A percentile compares a stretch with the other conserved stretches of the same genome.
Evolutionary conservation across 306 rosid species (phyloP).

Genomic region (Rosa multiflora): DNA sequence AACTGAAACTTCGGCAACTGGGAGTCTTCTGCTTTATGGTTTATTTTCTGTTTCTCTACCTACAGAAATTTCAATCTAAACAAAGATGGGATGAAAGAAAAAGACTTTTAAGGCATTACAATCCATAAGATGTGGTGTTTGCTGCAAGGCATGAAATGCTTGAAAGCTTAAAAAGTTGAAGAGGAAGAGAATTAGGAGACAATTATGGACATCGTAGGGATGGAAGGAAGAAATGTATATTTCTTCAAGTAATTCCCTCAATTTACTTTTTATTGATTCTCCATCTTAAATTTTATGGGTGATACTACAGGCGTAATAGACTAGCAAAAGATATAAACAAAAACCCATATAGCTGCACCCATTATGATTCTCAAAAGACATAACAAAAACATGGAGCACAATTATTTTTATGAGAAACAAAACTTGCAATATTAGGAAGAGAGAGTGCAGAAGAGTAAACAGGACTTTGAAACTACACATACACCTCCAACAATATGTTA

Average conservation of each 20-base stretch:
- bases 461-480: background rate
- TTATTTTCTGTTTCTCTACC: background rate
- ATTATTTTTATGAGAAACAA: background rate
- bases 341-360: background rate
- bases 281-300: background rate
- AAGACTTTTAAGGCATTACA: background rate
- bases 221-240: background rate
- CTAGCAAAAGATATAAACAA: background rate
- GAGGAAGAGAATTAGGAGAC: background rate
- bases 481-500: background rate
- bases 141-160: background rate
- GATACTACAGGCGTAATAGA: background rate
- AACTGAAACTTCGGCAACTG: background rate
- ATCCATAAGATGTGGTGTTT: background rate
- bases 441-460: background rate
- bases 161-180: background rate
- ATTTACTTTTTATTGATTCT: background rate
- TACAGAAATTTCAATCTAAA: background rate
- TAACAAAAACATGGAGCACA: background rate
- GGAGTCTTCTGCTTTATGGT: background rate
- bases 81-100: background rate
- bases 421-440: background rate
- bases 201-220: background rate
- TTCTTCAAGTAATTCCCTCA: background rate
- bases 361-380: background rate